Evolutionary conservation across 139 green algal species (phyloP).

Genomic region (Ulvella scutata): DNA sequence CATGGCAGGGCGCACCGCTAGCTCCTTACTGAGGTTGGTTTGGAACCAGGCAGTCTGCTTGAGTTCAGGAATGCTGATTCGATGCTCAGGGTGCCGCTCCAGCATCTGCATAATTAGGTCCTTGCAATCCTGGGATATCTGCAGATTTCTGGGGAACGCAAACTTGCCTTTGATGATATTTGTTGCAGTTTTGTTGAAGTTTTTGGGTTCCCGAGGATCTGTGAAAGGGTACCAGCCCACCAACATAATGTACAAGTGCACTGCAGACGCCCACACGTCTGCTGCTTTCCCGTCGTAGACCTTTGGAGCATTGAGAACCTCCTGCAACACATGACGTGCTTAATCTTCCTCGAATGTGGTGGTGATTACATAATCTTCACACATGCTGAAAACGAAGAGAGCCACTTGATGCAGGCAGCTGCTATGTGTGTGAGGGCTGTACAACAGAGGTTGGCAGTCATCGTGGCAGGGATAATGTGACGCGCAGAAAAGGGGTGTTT

Average conservation of each 20-base stretch:
- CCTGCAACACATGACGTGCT: not conserved
- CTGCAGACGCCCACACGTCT: constrained; percentile 31
- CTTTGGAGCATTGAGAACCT: constrained; percentile 3
- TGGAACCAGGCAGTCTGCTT: constrained; percentile 42
- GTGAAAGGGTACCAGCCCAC: constrained; percentile 10
- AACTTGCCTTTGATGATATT: not conserved
- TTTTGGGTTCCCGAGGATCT: constrained; percentile 8
- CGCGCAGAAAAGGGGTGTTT: too few species aligned
- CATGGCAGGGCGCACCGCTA: not conserved
- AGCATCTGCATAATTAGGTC: constrained; percentile 40
- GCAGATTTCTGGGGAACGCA: constrained; percentile 8
- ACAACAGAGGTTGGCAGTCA: too few species aligned
- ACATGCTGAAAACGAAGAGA: too few species aligned
- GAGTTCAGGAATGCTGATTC: constrained; percentile 35
- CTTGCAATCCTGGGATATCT: constrained; percentile 28
- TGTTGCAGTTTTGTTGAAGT: constrained; percentile 9
- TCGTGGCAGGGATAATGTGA: too few species aligned
- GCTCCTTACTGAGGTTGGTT: constrained; percentile 28
- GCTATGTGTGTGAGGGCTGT: too few species aligned
- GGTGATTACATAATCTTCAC: too few species aligned
- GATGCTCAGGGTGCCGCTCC: constrained; percentile 24
- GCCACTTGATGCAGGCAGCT: too few species aligned
- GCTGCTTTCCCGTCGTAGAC: constrained; percentile 23
- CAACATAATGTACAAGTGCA: constrained; percentile 25
- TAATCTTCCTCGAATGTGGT: too few species aligned